Base-by-base conservation (phyloP, 495 filamentous ascomycete genomes). In the Pyrenula massariospora region DNA sequence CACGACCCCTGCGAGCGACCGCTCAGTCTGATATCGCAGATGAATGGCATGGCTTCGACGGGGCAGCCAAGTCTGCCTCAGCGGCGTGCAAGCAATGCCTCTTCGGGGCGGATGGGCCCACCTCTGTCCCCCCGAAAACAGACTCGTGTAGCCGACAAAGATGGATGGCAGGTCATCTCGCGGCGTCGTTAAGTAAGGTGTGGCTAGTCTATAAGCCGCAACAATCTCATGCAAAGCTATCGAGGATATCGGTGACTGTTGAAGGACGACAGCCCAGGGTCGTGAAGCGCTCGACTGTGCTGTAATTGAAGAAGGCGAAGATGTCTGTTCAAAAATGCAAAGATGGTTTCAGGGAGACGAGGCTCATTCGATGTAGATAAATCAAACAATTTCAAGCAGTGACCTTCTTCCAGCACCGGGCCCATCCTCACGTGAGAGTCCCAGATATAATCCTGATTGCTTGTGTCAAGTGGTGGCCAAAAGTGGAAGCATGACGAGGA, bases 1-100 rank as follows among this genome's bases (percentile, higher is more conserved):
- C 63, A 65, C 50, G 68, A 71, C 51, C 68, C 68, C 3, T 71
- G 68, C 54, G 68, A 71, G 57, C 68, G 67, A 58, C 64, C 68
- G 52, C 49, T 71, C 24, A 57, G 57, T 20, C 55, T 71, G 53
- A 47, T 55, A 22, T 25, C 23, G 24, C 54, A 52, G 50, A 52
- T 52, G 50, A 42, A 42, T 42, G 31, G 31, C 31, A 42, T 15
- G 8, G 31, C 31, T 42, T 42, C 31, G 8, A 42, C 31, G 5
- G 31, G 31, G 5, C 31, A 15, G 15, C 31, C 31, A 15, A 42
- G 8, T 5, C 8, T 42, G 5, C 31, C 31, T 42, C 31, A 42
- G 15, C 31, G 31, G 8, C 31, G 15, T 15, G 15, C 8, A 5
- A 42, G 31, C 31, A 42, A 42, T 42, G 8, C 31, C 15, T 42